Percentiles rank a stretch among this genome's conserved stretches.
Evolutionary conservation across 169 alveolate genomes (phyloP).

Genomic region (Prorocentrum cordatum): DNA sequence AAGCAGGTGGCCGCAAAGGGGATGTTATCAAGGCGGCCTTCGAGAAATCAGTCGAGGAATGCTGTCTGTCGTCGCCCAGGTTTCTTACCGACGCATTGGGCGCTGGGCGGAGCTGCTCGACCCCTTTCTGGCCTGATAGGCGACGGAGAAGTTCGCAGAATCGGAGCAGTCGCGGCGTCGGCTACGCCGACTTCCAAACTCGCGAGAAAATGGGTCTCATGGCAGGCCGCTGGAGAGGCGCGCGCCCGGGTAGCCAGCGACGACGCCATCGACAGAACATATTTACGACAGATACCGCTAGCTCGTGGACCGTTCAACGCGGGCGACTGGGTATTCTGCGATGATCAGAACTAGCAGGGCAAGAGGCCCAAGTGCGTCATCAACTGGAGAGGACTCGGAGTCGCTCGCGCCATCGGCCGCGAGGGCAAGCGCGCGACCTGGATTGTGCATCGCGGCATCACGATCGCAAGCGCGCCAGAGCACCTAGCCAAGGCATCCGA

Average conservation of each 20-base stretch:
- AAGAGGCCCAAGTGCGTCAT: background rate
- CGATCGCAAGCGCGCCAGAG: background rate
- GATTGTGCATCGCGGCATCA: background rate
- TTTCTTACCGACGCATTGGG: background rate
- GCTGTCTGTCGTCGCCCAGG: background rate
- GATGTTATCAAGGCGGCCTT: background rate
- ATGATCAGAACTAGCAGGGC: background rate
- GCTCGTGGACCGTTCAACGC: background rate
- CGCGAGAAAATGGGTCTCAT: too few species aligned
- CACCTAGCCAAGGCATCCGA: background rate
- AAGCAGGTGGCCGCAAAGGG: background rate
- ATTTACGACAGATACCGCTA: background rate
- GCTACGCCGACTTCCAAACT: background rate
- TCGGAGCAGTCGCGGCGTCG: background rate
- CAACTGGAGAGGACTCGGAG: slow-evolving; percentile 9
- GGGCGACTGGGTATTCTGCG: background rate
- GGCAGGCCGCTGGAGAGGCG: background rate
- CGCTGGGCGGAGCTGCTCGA: background rate
- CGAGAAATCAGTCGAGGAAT: background rate
- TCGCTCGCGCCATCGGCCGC: background rate
- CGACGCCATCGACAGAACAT: background rate
- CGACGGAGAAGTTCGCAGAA: background rate
- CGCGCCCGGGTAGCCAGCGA: background rate
- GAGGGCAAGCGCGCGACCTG: background rate
- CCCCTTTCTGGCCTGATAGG: background rate